Evolutionary conservation across 2,329 filamentous ascomycete species (phyloP).

Genomic region (Cordyceps javanica): DNA sequence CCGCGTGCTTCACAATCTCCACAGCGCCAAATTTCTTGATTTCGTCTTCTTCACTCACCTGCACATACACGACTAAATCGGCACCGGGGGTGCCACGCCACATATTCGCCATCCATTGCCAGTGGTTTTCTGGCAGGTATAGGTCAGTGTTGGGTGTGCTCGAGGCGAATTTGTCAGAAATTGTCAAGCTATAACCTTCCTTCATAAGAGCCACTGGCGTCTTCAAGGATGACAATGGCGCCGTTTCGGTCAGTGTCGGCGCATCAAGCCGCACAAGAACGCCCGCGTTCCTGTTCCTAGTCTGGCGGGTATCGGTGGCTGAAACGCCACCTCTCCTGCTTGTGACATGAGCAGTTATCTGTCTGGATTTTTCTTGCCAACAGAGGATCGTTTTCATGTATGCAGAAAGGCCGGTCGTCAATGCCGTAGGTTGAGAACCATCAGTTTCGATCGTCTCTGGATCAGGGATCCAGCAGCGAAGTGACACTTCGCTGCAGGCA

Average conservation of each 20-base stretch:
- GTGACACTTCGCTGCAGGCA: slow-evolving; percentile 32
- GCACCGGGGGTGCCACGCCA: slow-evolving; percentile 83
- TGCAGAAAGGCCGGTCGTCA: slow-evolving; percentile 40
- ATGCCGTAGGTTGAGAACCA: slow-evolving; percentile 15
- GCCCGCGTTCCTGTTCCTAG: slow-evolving; percentile 11
- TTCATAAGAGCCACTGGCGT: slow-evolving; percentile 71
- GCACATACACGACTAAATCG: slow-evolving; percentile 70
- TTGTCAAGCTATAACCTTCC: slow-evolving; percentile 71
- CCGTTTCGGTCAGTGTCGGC: slow-evolving; percentile 9
- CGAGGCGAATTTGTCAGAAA: slow-evolving; percentile 69
- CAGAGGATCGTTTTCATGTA: slow-evolving; percentile 63
- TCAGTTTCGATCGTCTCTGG: slow-evolving; percentile 15
- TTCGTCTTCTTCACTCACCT: slow-evolving; percentile 30
- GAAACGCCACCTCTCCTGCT: slow-evolving; percentile 9
- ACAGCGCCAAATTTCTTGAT: slow-evolving; percentile 39
- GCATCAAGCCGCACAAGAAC: slow-evolving; percentile 10
- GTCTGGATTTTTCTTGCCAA: slow-evolving; percentile 70
- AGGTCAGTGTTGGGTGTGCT: slow-evolving; percentile 68
- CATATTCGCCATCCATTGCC: slow-evolving; percentile 93
- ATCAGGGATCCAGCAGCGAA: slow-evolving; percentile 40
- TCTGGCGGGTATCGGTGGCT: slow-evolving; percentile 1
- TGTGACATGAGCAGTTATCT: slow-evolving; percentile 55
- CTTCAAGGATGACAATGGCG: slow-evolving; percentile 15
- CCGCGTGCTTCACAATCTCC: slow-evolving; percentile 47
- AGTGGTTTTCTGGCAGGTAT: slow-evolving; percentile 82